Base-by-base conservation (phyloP, 768 basidiomycete species). In the Leccinum pellstonianum region DNA sequence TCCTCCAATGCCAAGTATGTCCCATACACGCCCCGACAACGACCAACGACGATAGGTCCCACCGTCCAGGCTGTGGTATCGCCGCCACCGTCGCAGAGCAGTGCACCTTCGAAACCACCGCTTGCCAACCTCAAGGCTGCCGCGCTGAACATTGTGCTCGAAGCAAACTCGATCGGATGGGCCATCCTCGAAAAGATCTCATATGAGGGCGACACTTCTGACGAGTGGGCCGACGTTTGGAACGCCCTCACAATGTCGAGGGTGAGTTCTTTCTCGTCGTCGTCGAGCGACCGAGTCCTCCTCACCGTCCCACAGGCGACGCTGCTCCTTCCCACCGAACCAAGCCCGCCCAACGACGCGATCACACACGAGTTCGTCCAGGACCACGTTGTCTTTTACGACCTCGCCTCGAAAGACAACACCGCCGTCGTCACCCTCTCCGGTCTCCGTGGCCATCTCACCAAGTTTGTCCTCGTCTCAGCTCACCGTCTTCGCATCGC, bases 321-420 rank as follows among this genome's bases (percentile, higher is more conserved):
- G 0, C 69, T 99, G 11, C 76, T 98, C 15, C 79, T 98, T 1
- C 95, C 95, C 1, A 71, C 84, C 2, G 88, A 91, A 53, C 78
- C 81, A 49, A 69, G 77, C 6, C 77, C 82, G 3, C 71, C 79
- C 14, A 77, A 81, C 19, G 81, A 84, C 17, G 77, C 77, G 52
- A 79, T 93, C 54, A 89, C 88, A 0, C 75, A 85, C 0, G 88
- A 93, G 3, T 86, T 95, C 58, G 77, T 97, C 31, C 86, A 84
- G 68, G 94, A 97, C 67, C 96, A 99, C 70, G 73, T 96, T 57
- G 76, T 85, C 31, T 79, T 93, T 33, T 86, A 80, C 64, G 85
- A 90, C 54, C 78, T 78, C 15, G 76, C 81, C 1, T 75, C 79
- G 23, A 69, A 66, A 48, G 77, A 77, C 37, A 70, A 77, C 51